Conservation (phyloP, 202 grass and related monocot species). For the Zizania palustris region DNA sequence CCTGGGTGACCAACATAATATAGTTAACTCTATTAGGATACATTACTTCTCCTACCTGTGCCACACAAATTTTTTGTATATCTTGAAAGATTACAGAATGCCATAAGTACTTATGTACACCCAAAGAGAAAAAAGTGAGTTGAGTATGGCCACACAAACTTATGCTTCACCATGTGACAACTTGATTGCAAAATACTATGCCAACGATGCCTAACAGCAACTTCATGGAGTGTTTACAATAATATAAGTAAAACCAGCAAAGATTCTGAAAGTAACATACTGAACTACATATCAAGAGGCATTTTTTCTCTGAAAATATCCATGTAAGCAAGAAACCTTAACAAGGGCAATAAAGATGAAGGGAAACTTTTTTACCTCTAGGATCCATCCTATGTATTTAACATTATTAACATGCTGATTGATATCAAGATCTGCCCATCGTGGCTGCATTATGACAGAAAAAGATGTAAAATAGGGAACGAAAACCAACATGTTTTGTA, state of each 20-base stretch:
- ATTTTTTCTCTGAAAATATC: background rate
- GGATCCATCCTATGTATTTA: constrained; percentile 98
- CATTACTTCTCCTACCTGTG: constrained; percentile 37
- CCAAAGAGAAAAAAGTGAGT: background rate
- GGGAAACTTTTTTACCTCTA: constrained; percentile 68
- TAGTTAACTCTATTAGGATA: constrained; percentile 40
- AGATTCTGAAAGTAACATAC: constrained; percentile 14
- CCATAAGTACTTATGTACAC: constrained; percentile 20
- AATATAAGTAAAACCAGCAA: background rate
- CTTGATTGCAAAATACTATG: background rate
- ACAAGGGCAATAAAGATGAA: constrained; percentile 7
- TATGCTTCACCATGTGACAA: background rate
- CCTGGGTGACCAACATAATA: constrained; percentile 51
- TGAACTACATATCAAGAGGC: background rate
- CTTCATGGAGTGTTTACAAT: background rate
- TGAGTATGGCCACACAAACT: constrained; percentile 1
- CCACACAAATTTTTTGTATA: constrained; percentile 10
- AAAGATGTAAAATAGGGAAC: constrained; percentile 25
- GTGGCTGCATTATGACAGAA: constrained; percentile 67
- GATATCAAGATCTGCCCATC: constrained; percentile 89
- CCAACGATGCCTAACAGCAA: constrained; percentile 1
- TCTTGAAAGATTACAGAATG: background rate
- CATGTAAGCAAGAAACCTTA: background rate
- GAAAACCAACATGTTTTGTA: constrained; percentile 6
- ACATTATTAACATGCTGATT: constrained; percentile 99